A percentile compares a stretch with the other conserved stretches of the same genome.
Conservation (phyloP, 2,329 filamentous ascomycete species). For the Canariomyces notabilis region DNA sequence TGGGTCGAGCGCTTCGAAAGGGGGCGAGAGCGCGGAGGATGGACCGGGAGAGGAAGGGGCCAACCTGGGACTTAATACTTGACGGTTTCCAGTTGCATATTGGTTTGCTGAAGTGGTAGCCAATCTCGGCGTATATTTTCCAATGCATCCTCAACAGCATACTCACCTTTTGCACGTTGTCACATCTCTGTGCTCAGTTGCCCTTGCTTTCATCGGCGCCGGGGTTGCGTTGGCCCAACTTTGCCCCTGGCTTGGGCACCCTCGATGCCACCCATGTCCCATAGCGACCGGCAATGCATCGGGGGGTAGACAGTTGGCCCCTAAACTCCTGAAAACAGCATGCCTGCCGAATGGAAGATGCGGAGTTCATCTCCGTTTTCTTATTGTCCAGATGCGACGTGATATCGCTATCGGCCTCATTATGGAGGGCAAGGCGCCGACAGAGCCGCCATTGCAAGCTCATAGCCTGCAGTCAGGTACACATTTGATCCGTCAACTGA, state of each 20-base stretch:
- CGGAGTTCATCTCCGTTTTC: constrained; percentile 18
- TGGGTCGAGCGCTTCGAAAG: constrained; percentile 3
- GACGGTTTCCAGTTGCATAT: too few relatives aligned
- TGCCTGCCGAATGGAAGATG: constrained; percentile 1
- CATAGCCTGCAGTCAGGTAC: not conserved
- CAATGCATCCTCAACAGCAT: too few relatives aligned
- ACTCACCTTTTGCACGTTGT: too few relatives aligned
- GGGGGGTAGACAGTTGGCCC: not conserved
- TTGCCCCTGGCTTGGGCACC: constrained; percentile 7
- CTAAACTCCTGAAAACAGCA: not conserved
- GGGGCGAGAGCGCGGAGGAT: constrained; percentile 11
- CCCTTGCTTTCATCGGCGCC: not conserved
- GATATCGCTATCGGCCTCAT: constrained; percentile 6
- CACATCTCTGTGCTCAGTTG: too few relatives aligned
- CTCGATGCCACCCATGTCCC: too few relatives aligned
- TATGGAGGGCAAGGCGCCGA: constrained; percentile 6
- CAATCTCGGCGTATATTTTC: constrained; percentile 19
- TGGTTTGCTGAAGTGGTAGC: constrained; percentile 1
- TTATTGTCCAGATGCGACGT: constrained; percentile 21
- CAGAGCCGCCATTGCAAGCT: not conserved
- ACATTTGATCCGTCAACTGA: not conserved
- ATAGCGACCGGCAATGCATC: not conserved
- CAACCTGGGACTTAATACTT: constrained; percentile 6
- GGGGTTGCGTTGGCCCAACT: constrained; percentile 6
- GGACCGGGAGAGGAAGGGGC: constrained; percentile 6